Evolutionary conservation across 2,329 filamentous ascomycete genomes (phyloP).

Genomic region (Aspergillus awamori): DNA sequence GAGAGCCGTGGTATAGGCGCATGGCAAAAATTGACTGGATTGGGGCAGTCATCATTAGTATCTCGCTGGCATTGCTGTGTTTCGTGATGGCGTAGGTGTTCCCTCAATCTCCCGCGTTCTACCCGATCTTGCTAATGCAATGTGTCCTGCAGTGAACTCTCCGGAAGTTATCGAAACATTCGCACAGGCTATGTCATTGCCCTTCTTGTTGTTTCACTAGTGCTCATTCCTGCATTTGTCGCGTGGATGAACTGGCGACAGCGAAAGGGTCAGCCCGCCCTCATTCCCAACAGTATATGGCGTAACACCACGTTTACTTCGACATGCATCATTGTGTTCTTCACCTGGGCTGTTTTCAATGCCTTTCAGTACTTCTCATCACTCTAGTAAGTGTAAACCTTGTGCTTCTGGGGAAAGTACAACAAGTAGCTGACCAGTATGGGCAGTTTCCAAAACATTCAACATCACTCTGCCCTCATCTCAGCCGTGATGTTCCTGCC

Average conservation of each 20-base stretch:
- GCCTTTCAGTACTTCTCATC: slow-evolving; percentile 43
- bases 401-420: background rate
- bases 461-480: slow-evolving; percentile 48
- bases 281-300: slow-evolving; percentile 67
- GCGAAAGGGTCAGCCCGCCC: slow-evolving; percentile 50
- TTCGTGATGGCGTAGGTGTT: slow-evolving; percentile 43
- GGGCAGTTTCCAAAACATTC: slow-evolving; percentile 53
- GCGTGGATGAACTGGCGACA: slow-evolving; percentile 58
- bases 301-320: slow-evolving; percentile 58
- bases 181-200: slow-evolving; percentile 46
- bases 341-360: slow-evolving; percentile 52
- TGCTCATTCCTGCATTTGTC: slow-evolving; percentile 54
- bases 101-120: background rate
- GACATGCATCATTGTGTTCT: slow-evolving; percentile 55
- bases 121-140: slow-evolving; percentile 13
- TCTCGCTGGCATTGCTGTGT: background rate
- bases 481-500: slow-evolving; percentile 54
- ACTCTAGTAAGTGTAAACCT: slow-evolving; percentile 6
- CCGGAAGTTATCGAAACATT: slow-evolving; percentile 9
- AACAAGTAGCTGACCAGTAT: background rate
- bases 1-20: slow-evolving; percentile 48
- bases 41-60: background rate
- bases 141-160: slow-evolving; percentile 22
- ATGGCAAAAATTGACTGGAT: slow-evolving; percentile 44
- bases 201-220: slow-evolving; percentile 49